Base-by-base conservation (phyloP, 257 asterid species). In the Knoxia roxburghii region DNA sequence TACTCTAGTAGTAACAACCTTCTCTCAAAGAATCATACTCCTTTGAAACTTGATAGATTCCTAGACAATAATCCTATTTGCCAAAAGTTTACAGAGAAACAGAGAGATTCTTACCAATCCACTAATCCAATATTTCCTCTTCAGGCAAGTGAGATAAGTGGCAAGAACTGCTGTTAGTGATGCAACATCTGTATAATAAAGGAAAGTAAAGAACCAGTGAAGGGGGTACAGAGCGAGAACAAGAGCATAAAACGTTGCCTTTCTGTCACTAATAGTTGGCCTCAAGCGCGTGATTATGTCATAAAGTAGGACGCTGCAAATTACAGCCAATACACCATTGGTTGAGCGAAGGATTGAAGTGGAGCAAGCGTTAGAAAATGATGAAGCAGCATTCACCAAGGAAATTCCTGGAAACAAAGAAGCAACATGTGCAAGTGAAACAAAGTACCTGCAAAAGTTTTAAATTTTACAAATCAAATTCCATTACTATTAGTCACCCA, bases 171-270 rank as follows among this genome's bases (percentile, higher is more conserved):
- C 85, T 48, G 96, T 86, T 72, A 90, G 78, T 43, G 99, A 94
- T 46, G 95, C 95, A 74, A 90, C 94, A 61, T 94, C 97, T 56
- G 99, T 94, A 71, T 94, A 90, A 76, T 90, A 94, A 29, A 90
- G 86, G 81, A 79, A 90, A 67, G 83, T 72, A 84, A 86, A 94
- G 91, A 94, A 94, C 99, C 99, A 94, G 75, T 90, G 99, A 61
- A 94, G 85, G 43, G 96, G 99, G 80, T 90, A 94, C 74, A 90
- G 74, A 6, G 96, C 78, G 72, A 94, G 76, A 70, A 90, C 84
- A 84, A 85, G 75, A 6, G 96, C 82, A 78, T 37, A 72, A 64
- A 83, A 57, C 33, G 99, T 83, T 73, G 94, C 88, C 73, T 82
- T 88, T 81, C 72, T 88, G 74, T 90, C 87, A 76, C 73, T 82